Percentiles rank a stretch among this genome's conserved stretches.
phyloP scores from a whole-genome alignment of 257 asterid species.

The Nicotiana knightiana region DNA sequence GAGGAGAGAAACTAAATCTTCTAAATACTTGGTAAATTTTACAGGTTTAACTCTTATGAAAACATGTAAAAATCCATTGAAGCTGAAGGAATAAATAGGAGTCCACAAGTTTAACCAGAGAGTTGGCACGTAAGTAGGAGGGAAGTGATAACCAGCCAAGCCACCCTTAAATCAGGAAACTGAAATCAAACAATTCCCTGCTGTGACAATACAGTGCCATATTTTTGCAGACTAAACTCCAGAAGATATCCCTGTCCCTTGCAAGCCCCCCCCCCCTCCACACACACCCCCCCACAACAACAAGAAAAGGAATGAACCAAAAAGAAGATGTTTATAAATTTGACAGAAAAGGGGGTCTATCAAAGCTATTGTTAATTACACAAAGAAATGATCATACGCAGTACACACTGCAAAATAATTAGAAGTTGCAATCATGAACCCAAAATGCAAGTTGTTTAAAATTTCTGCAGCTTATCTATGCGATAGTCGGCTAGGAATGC shows the following conservation, averaged over 20 bases:
- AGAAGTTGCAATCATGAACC: neutral
- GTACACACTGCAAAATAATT: neutral
- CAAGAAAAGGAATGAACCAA: neutral
- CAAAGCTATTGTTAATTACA: neutral
- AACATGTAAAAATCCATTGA: neutral
- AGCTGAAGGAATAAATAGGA: neutral
- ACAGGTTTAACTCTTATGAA: neutral
- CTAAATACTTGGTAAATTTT: neutral
- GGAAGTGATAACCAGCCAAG: slow-evolving; percentile 3
- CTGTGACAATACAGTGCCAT: neutral
- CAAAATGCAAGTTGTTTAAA: neutral
- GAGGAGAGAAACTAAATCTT: neutral
- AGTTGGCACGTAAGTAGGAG: neutral
- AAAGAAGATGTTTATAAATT: neutral
- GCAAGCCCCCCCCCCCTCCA: neutral
- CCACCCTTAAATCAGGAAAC: neutral
- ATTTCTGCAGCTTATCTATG: too few species aligned
- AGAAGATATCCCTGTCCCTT: neutral
- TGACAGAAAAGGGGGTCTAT: neutral
- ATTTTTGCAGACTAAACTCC: neutral
- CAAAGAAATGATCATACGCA: neutral
- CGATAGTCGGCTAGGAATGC: neutral
- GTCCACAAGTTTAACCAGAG: neutral
- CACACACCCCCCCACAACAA: too few species aligned
- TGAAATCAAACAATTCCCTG: neutral